Conservation (phyloP, 2,329 filamentous ascomycete species). For the Scedosporium aurantiacum region DNA sequence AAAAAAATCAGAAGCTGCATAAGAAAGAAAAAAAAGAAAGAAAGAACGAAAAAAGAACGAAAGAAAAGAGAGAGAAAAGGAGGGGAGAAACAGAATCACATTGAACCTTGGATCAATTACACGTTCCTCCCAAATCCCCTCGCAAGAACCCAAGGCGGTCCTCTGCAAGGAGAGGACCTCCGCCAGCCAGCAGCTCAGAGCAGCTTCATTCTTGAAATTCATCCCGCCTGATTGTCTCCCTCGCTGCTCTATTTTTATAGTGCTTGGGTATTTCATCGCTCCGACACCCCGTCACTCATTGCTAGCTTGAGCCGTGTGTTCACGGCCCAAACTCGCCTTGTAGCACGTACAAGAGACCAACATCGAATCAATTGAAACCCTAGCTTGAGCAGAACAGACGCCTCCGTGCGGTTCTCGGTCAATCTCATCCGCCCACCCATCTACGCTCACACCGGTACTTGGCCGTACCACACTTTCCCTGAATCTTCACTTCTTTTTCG, state of each 20-base stretch:
- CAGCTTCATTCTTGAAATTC: neutral
- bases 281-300: neutral
- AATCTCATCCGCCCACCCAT: neutral
- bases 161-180: too few relatives aligned
- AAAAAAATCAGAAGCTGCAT: neutral
- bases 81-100: neutral
- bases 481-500: slow-evolving; percentile 5
- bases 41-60: neutral
- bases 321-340: neutral
- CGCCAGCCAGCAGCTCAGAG: neutral
- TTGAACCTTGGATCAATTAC: neutral
- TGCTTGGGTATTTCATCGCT: neutral
- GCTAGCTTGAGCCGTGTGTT: neutral
- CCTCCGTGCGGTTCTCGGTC: slow-evolving; percentile 3
- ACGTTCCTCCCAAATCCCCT: neutral
- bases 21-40: neutral
- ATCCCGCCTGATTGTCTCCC: neutral
- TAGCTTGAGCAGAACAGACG: neutral
- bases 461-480: neutral
- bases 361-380: too few relatives aligned
- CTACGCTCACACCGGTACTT: slow-evolving; percentile 7
- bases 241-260: neutral
- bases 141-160: too few relatives aligned
- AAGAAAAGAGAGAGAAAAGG: neutral
- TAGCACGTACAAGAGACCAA: neutral